These are phyloP conservation scores for Hygrophorus russula DNA, from an alignment of 768 basidiomycete species.

Conservation along the genomic window DNA sequence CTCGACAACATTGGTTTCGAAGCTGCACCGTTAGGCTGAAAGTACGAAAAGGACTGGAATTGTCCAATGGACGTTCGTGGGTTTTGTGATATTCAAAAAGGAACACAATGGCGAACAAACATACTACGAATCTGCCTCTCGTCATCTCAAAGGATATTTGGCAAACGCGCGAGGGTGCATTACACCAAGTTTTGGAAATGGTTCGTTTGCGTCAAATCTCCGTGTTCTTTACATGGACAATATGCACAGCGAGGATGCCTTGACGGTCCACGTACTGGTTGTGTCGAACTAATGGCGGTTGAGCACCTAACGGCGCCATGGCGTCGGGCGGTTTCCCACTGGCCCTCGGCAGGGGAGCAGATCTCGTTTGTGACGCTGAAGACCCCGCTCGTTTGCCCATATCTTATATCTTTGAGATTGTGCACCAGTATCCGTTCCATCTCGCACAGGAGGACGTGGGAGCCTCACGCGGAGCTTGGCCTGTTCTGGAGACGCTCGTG, in stretches of 20 bases:
- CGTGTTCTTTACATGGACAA: conserved; percentile 43
- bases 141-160: too few species aligned
- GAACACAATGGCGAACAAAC: too few species aligned
- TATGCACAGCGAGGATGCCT: conserved; percentile 28
- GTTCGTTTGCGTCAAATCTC: conserved; percentile 37
- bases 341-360: conserved; percentile 10
- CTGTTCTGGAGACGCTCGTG: conserved; percentile 26
- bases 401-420: conserved; percentile 20
- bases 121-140: too few species aligned
- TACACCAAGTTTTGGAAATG: too few species aligned
- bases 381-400: conserved; percentile 10
- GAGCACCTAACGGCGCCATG: conserved; percentile 25
- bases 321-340: conserved; percentile 7
- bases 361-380: conserved; percentile 8
- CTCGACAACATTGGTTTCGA: too few species aligned
- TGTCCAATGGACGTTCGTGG: too few species aligned
- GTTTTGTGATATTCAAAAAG: too few species aligned
- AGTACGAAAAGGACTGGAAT: too few species aligned
- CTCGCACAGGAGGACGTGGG: conserved; percentile 33
- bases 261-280: conserved; percentile 27
- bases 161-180: too few species aligned
- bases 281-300: conserved; percentile 35
- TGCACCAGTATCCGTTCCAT: conserved; percentile 27
- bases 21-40: too few species aligned
- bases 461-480: conserved; percentile 32